Evolutionary conservation across 371 early-diverging fungal species (phyloP).

Genomic region (Dinochytrium kinnereticum): DNA sequence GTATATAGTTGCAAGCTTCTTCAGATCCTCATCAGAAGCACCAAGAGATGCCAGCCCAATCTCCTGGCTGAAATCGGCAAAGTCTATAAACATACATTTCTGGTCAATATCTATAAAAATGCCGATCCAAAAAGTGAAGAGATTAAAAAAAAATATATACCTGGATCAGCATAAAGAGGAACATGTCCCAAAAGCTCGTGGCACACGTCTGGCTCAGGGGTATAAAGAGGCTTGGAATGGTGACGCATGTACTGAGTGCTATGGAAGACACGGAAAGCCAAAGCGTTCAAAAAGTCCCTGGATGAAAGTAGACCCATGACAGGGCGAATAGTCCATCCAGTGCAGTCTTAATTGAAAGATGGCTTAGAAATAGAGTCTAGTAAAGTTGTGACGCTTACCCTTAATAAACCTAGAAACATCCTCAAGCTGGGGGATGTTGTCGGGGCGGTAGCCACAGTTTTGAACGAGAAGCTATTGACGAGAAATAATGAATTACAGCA

Average conservation of each 20-base stretch:
- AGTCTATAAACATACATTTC: constrained; percentile 60
- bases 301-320: constrained; percentile 94
- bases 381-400: constrained; percentile 29
- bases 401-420: constrained; percentile 92
- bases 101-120: too few species aligned
- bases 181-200: constrained; percentile 87
- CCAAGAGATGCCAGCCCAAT: constrained; percentile 95
- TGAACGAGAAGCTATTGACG: constrained; percentile 77
- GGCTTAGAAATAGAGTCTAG: background rate
- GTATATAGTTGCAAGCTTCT: constrained; percentile 77
- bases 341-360: constrained; percentile 72
- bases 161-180: constrained; percentile 91
- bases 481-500: too few species aligned
- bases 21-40: constrained; percentile 89
- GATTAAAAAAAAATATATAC: constrained; percentile 1
- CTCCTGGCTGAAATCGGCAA: constrained; percentile 95
- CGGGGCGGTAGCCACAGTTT: constrained; percentile 88
- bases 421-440: constrained; percentile 91
- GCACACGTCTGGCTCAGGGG: constrained; percentile 93
- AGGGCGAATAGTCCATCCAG: constrained; percentile 94
- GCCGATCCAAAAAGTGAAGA: too few species aligned
- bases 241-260: constrained; percentile 97
- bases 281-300: constrained; percentile 94
- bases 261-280: constrained; percentile 97
- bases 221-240: constrained; percentile 88